Conservation (phyloP, 306 rosid species). For the Vigna trinervia region DNA sequence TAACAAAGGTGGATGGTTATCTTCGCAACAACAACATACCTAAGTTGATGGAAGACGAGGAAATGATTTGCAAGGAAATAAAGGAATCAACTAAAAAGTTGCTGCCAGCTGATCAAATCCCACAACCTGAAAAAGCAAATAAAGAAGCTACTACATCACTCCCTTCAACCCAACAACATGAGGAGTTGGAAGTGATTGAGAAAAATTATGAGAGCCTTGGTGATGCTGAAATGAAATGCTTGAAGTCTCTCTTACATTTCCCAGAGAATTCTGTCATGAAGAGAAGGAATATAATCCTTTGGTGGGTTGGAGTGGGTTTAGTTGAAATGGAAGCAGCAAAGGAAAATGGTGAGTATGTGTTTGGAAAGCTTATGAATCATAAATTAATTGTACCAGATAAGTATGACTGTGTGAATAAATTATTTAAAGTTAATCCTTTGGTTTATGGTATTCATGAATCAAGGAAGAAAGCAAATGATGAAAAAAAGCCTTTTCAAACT, state of each 20-base stretch:
- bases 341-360: not conserved
- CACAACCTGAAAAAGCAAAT: too few relatives aligned
- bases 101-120: not conserved
- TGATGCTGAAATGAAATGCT: not conserved
- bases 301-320: constrained; percentile 58
- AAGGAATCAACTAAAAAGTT: not conserved
- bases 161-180: not conserved
- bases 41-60: not conserved
- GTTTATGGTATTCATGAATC: too few relatives aligned
- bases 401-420: not conserved
- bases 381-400: constrained; percentile 9
- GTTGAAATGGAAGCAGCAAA: not conserved
- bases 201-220: not conserved
- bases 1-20: not conserved
- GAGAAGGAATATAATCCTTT: constrained; percentile 47
- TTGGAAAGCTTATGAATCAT: not conserved
- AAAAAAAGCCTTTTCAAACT: not conserved
- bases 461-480: not conserved
- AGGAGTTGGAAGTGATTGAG: not conserved
- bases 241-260: constrained; percentile 44
- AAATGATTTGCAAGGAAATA: not conserved
- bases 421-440: constrained; percentile 32
- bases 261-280: constrained; percentile 50
- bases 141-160: too few relatives aligned
- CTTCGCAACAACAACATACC: not conserved